A percentile compares a stretch with the other conserved stretches of the same genome.
phyloP scores from a whole-genome alignment of 2,329 filamentous ascomycete species.

The Pseudogymnoascus sp. region DNA sequence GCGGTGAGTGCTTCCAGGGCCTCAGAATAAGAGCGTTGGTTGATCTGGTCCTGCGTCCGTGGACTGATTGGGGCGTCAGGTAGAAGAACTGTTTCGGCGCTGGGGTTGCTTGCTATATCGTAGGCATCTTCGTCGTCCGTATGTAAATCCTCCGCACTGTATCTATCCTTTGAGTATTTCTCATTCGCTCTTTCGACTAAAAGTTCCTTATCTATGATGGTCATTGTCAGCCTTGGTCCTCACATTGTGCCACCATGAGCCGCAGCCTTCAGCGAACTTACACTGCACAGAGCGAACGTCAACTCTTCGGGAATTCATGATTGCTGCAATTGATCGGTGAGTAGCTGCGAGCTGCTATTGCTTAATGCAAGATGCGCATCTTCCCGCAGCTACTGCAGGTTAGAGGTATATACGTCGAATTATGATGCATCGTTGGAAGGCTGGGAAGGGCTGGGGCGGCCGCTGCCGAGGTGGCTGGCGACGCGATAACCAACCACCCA shows the following conservation, averaged over 20 bases:
- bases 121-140: slow-evolving; percentile 23
- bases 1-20: slow-evolving; percentile 15
- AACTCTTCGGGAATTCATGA: slow-evolving; percentile 5
- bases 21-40: slow-evolving; percentile 11
- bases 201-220: background rate
- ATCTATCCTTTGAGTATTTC: background rate
- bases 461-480: slow-evolving; percentile 5
- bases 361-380: slow-evolving; percentile 8
- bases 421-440: background rate
- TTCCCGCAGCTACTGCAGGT: slow-evolving; percentile 5
- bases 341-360: background rate
- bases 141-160: slow-evolving; percentile 15
- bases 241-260: background rate
- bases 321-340: background rate
- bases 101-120: slow-evolving; percentile 8
- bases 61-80: background rate
- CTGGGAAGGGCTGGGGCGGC: slow-evolving; percentile 5
- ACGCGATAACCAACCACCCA: slow-evolving; percentile 3
- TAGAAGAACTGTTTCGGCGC: background rate
- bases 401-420: slow-evolving; percentile 7
- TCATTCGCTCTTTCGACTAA: slow-evolving; percentile 4
- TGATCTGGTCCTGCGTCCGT: slow-evolving; percentile 15
- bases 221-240: slow-evolving; percentile 3
- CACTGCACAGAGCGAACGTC: slow-evolving; percentile 2
- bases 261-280: background rate